phyloP scores from a whole-genome alignment of 768 basidiomycete genomes.

The Trametes meyenii region DNA sequence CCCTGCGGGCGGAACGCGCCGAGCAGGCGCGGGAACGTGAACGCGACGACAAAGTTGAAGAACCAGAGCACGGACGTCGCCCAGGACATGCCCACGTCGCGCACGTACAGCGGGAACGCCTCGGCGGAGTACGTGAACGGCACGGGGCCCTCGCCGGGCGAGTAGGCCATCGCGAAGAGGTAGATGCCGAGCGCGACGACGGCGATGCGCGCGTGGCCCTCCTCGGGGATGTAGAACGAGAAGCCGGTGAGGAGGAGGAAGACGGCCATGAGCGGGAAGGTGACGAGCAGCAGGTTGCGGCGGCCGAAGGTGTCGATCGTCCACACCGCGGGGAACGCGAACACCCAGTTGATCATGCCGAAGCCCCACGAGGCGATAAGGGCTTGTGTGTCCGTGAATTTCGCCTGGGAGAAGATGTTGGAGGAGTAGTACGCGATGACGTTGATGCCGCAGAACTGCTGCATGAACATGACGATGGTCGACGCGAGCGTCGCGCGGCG shows the following conservation, averaged over 20 bases:
- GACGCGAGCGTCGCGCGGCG: constrained; percentile 64
- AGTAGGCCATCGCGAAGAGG: constrained; percentile 69
- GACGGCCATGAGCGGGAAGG: constrained; percentile 57
- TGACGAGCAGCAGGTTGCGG: constrained; percentile 52
- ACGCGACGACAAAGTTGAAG: constrained; percentile 61
- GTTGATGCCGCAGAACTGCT: constrained; percentile 86
- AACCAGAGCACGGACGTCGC: constrained; percentile 65
- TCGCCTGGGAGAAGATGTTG: constrained; percentile 66
- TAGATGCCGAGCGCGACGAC: constrained; percentile 59
- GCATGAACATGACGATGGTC: constrained; percentile 75
- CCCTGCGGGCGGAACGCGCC: constrained; percentile 67
- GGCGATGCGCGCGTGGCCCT: constrained; percentile 43
- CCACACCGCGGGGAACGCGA: constrained; percentile 51
- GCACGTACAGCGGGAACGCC: constrained; percentile 82
- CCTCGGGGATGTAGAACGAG: constrained; percentile 49
- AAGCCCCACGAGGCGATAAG: constrained; percentile 66
- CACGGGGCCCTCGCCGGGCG: constrained; percentile 87
- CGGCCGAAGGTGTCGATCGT: constrained; percentile 70
- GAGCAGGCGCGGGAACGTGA: constrained; percentile 72
- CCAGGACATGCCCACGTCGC: constrained; percentile 79
- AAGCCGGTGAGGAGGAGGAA: constrained; percentile 55
- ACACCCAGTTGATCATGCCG: constrained; percentile 48
- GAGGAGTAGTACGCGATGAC: constrained; percentile 83
- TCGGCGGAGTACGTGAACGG: constrained; percentile 92
- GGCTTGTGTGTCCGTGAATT: constrained; percentile 55